Percentiles rank a stretch among this genome's conserved stretches.
These are phyloP conservation scores for Craspedostauros australis DNA, from an alignment of 108 stramenopile genomes.

Conservation along the genomic window DNA sequence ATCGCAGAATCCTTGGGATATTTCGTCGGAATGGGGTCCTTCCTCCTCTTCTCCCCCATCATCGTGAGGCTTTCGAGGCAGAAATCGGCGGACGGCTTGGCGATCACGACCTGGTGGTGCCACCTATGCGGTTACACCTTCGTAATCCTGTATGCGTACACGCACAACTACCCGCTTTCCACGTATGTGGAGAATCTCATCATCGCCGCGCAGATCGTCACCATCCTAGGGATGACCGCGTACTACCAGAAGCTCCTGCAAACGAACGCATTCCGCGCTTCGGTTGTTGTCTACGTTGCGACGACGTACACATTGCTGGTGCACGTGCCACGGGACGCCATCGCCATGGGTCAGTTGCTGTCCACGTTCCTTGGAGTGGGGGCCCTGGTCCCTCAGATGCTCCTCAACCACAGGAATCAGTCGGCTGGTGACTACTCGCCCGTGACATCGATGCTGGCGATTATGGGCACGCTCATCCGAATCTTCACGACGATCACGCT, in stretches of 20 bases:
- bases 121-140: slow-evolving; percentile 27
- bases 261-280: too few relatives aligned
- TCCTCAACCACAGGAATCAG: slow-evolving; percentile 14
- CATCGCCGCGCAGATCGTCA: slow-evolving; percentile 31
- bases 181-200: slow-evolving; percentile 41
- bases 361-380: slow-evolving; percentile 28
- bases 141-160: slow-evolving; percentile 27
- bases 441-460: slow-evolving; percentile 32
- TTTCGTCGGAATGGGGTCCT: slow-evolving; percentile 32
- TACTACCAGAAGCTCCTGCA: slow-evolving; percentile 33
- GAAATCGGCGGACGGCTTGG: slow-evolving; percentile 33
- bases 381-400: slow-evolving; percentile 41
- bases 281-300: too few relatives aligned
- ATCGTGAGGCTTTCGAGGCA: slow-evolving; percentile 26
- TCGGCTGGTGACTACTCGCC: slow-evolving; percentile 38
- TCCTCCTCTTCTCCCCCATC: slow-evolving; percentile 50
- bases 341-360: slow-evolving; percentile 31
- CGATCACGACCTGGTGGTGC: slow-evolving; percentile 42
- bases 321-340: too few relatives aligned
- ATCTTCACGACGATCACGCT: slow-evolving; percentile 39
- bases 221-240: slow-evolving; percentile 26
- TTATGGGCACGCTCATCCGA: slow-evolving; percentile 36
- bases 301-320: slow-evolving; percentile 14
- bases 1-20: slow-evolving; percentile 42
- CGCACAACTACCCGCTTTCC: slow-evolving; percentile 26